Evolutionary conservation across 306 rosid species (phyloP).

Genomic region (Cicer arietinum): DNA sequence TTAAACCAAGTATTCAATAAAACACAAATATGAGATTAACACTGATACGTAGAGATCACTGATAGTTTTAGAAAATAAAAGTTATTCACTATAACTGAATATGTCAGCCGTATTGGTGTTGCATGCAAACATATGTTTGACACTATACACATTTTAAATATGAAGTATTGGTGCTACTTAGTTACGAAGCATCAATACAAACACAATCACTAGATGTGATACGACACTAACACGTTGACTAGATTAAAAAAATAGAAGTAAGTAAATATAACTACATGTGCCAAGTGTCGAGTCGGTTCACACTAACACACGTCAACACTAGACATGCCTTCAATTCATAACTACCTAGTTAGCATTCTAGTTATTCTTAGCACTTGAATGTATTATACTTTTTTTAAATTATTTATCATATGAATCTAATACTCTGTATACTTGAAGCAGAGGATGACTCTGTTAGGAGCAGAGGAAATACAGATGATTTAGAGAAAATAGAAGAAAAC

Average conservation of each 20-base stretch:
- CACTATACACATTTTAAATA: too few species aligned
- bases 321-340: not conserved
- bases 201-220: too few species aligned
- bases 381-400: not conserved
- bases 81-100: too few species aligned
- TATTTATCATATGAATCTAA: not conserved
- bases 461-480: constrained; percentile 61
- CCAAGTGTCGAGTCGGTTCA: not conserved
- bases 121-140: too few species aligned
- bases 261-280: not conserved
- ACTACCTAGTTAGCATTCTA: not conserved
- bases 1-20: too few species aligned
- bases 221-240: too few species aligned
- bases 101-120: too few species aligned
- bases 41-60: not conserved
- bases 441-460: constrained; percentile 84
- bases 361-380: not conserved
- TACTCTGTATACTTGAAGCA: constrained; percentile 41
- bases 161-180: too few species aligned
- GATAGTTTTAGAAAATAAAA: too few species aligned
- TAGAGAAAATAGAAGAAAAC: constrained; percentile 62
- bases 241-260: too few species aligned
- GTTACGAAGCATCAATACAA: too few species aligned
- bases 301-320: not conserved
- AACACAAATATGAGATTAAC: not conserved